Base-by-base conservation (phyloP, 2,329 filamentous ascomycete genomes). In the Aspergillus tubingensis region DNA sequence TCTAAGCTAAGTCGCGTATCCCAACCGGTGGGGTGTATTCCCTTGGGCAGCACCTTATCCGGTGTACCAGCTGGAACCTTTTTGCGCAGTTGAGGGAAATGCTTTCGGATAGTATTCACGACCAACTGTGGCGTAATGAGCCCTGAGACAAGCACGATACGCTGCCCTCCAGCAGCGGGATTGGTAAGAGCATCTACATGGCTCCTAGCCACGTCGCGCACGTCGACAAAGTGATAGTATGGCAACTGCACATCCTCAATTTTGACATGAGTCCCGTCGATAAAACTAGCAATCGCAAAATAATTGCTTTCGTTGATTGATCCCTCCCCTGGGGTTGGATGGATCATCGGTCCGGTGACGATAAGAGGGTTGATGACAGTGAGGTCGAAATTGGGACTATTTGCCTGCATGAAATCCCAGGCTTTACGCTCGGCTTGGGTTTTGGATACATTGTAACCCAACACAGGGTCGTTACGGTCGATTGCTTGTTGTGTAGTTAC, bases 81-180 rank as follows among this genome's bases (percentile, higher is more conserved):
- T 49, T 82, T 80, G 25, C 69, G 72, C 41, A 83, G 77, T 58
- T 84, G 81, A 1, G 83, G 83, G 67, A 86, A 85, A 62, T 78
- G 74, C 59, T 74, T 72, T 54, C 80, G 76, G 49, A 83, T 77
- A 7, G 79, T 71, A 11, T 76, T 75, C 13, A 75, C 77, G 48
- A 86, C 55, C 79, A 71, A 5, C 75, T 74, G 72, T 84, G 83
- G 60, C 68, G 76, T 71, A 79, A 86, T 67, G 72, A 74, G 8
- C 1, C 83, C 82, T 0, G 77, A 77, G 1, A 79, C 80, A 7
- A 80, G 76, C 63, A 86, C 82, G 62, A 86, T 78, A 38, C 85
- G 75, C 70, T 70, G 51, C 10, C 41, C 52, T n/a, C 25, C 36
- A 2, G 62, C 59, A 2, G 56, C 59, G 15, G 59, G 39, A 25